These are phyloP conservation scores for Proliferodiscus dingleyae DNA, from an alignment of 2,329 filamentous ascomycete genomes.

Conservation along the genomic window DNA sequence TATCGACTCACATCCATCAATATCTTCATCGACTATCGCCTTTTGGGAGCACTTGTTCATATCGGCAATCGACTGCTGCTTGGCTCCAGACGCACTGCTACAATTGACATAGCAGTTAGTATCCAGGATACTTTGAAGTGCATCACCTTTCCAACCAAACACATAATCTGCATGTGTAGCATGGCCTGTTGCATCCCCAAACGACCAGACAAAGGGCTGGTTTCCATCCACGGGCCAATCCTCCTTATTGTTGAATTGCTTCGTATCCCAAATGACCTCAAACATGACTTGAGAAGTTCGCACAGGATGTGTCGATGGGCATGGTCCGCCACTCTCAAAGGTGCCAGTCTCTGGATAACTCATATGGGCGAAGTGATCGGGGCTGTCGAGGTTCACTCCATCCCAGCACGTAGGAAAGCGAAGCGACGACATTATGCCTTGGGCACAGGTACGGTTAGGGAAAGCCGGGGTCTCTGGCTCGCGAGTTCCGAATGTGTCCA, in stretches of 20 bases:
- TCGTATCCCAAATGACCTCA: constrained; percentile 44
- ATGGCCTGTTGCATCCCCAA: constrained; percentile 40
- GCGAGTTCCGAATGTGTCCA: constrained; percentile 35
- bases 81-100: constrained; percentile 33
- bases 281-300: constrained; percentile 29
- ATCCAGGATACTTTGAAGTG: constrained; percentile 46
- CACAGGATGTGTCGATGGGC: constrained; percentile 15
- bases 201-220: constrained; percentile 39
- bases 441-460: constrained; percentile 29
- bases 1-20: constrained; percentile 42
- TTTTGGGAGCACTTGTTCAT: constrained; percentile 44
- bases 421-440: constrained; percentile 31
- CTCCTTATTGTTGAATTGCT: constrained; percentile 37
- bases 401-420: constrained; percentile 30
- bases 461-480: constrained; percentile 36
- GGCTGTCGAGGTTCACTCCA: constrained; percentile 16
- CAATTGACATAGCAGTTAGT: constrained; percentile 44
- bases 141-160: constrained; percentile 47
- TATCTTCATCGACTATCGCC: constrained; percentile 44
- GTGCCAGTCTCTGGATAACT: constrained; percentile 16
- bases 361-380: constrained; percentile 20
- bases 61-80: constrained; percentile 38
- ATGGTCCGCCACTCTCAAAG: constrained; percentile 12
- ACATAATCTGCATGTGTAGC: constrained; percentile 49
- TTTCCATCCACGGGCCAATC: constrained; percentile 41